A percentile compares a stretch with the other conserved stretches of the same genome.
Evolutionary conservation across 139 green algal species (phyloP).

Genomic region (Picochlorum sp.): DNA sequence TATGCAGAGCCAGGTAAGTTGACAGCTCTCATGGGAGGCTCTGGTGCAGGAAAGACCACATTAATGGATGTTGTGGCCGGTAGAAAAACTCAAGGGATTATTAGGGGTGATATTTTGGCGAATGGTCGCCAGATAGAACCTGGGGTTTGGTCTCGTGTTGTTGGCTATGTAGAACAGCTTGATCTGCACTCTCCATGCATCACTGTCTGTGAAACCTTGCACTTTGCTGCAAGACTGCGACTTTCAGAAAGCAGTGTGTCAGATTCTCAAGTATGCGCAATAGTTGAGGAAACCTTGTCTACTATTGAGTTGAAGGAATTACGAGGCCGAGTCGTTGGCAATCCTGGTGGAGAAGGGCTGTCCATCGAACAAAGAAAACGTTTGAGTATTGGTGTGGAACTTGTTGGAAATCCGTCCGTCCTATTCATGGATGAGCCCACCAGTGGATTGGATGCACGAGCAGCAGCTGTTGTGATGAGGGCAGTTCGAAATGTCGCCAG

Average conservation of each 20-base stretch:
- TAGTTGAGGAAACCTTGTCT: constrained; percentile 57
- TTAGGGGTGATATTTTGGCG: constrained; percentile 56
- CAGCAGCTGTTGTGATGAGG: constrained; percentile 78
- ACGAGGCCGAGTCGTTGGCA: constrained; percentile 32
- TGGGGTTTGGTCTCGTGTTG: constrained; percentile 48
- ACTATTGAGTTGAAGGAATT: constrained; percentile 62
- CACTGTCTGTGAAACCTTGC: constrained; percentile 53
- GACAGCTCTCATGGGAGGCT: constrained; percentile 62
- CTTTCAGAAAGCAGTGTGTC: constrained; percentile 17
- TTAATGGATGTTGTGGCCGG: constrained; percentile 67
- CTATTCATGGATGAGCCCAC: constrained; percentile 27
- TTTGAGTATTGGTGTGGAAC: constrained; percentile 86
- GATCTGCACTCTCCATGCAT: constrained; percentile 32
- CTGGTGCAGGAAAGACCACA: constrained; percentile 57
- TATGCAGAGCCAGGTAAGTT: constrained; percentile 35
- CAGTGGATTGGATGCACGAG: constrained; percentile 70
- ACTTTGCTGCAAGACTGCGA: constrained; percentile 55
- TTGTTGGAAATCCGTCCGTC: constrained; percentile 55
- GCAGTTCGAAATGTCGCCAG: constrained; percentile 69
- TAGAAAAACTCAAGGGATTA: constrained; percentile 63
- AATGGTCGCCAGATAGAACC: constrained; percentile 59
- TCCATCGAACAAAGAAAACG: constrained; percentile 82
- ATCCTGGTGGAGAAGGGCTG: constrained; percentile 41
- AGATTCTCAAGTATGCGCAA: constrained; percentile 14
- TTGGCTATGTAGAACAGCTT: constrained; percentile 48